Conservation (phyloP, 139 green algal genomes). For the Chlamydomonas sphaeroides region DNA sequence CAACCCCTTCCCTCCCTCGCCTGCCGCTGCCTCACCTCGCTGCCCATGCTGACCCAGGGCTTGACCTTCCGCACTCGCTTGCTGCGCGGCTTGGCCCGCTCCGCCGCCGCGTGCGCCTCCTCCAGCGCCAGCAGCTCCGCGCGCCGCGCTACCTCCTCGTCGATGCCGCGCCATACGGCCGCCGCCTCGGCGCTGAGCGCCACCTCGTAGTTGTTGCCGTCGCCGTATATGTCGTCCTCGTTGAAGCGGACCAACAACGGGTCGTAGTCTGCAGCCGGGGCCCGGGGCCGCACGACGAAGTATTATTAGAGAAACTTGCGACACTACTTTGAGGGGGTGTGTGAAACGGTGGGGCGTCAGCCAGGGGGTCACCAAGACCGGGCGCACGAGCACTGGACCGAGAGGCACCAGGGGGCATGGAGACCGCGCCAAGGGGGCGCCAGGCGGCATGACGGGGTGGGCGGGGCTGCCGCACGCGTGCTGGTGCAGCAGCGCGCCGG, state of each 20-base stretch:
- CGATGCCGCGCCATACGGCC: constrained; percentile 41
- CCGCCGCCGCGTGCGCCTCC: constrained; percentile 38
- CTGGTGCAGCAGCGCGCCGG: too few relatives aligned
- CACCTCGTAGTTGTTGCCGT: constrained; percentile 88
- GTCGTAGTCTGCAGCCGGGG: constrained; percentile 63
- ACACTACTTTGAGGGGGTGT: too few relatives aligned
- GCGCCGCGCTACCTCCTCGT: constrained; percentile 36
- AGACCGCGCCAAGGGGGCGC: background rate
- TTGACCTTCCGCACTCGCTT: constrained; percentile 50
- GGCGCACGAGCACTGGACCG: too few relatives aligned
- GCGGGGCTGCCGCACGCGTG: too few relatives aligned
- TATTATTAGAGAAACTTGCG: too few relatives aligned
- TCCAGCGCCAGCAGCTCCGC: constrained; percentile 45
- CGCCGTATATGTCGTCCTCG: constrained; percentile 81
- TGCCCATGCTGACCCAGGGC: constrained; percentile 51
- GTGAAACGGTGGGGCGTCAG: too few relatives aligned
- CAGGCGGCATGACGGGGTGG: too few relatives aligned
- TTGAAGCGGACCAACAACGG: constrained; percentile 70
- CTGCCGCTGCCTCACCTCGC: constrained; percentile 37
- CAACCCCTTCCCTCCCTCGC: background rate
- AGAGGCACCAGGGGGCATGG: too few relatives aligned
- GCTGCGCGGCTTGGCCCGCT: constrained; percentile 48
- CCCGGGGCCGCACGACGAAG: too few relatives aligned
- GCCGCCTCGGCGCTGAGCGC: constrained; percentile 20
- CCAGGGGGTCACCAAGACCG: too few relatives aligned